Evolutionary conservation across 495 filamentous ascomycete genomes (phyloP), one percentile per base, ranked within the genome.

Genomic region (Penicillium diatomitis): DNA sequence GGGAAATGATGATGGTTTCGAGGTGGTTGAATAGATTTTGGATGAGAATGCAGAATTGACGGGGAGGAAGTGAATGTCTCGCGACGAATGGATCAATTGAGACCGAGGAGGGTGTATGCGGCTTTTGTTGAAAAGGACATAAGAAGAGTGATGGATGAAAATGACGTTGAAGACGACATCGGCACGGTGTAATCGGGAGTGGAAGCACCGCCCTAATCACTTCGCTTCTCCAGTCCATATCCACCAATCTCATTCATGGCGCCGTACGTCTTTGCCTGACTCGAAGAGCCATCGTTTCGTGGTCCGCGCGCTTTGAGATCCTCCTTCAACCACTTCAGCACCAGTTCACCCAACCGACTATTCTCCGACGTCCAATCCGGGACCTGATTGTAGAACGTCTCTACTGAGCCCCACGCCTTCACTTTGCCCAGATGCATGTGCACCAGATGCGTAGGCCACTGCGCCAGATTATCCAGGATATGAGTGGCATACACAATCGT

Each of bases 401-500:
- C 81, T 31, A 87, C 76, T 28, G 68, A 65, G 0, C 92, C 94
- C 83, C 83, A 89, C 58, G 86, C 84, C 72, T 86, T 89, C 37
- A 97, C 86, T 45, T 70, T 79, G 3, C 92, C 92, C 36, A 91
- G 59, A 60, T 87, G 82, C 90, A 97, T 95, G 56, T 96, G 90
- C 44, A 95, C 90, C 43, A 99, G 66, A 69, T 99, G 90, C 0
- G 85, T 95, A 43, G 92, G 92, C 92, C 92, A 99, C 33, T 79
- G 79, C 0, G 87, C 87, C 29, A 96, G 64, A 53, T 95, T 94
- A 61, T 99, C 92, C 56, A 99, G 64, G 46, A 99, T 96, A 64
- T 99, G 92, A 12, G 92, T 97, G 28, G 92, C 92, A 67, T 99
- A 99, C 29, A 97, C 90, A 55, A 99, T 86, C 3, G 92, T 96